phyloP scores from a whole-genome alignment of 2,329 filamentous ascomycete species.

The Daldinia eschscholtzii region DNA sequence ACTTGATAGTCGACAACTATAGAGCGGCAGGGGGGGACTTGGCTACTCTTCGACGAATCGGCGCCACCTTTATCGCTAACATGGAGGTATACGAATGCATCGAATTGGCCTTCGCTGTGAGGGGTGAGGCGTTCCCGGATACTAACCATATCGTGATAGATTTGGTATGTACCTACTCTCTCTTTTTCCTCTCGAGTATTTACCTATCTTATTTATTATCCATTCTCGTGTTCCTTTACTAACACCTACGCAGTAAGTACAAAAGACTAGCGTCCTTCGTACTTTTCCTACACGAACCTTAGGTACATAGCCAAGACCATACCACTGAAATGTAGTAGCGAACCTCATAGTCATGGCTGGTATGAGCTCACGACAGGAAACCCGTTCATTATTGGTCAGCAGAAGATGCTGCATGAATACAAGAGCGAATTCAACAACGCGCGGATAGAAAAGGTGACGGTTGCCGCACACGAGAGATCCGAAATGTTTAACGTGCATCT shows the following conservation, averaged over 20 bases:
- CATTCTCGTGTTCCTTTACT: neutral
- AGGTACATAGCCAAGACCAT: neutral
- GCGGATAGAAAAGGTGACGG: conserved; percentile 12
- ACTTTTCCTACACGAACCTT: neutral
- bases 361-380: conserved; percentile 12
- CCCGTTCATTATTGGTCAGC: conserved; percentile 23
- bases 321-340: conserved; percentile 10
- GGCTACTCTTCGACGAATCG: conserved; percentile 6
- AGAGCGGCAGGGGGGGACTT: conserved; percentile 18
- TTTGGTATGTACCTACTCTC: conserved; percentile 19
- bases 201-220: neutral
- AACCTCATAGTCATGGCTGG: conserved; percentile 15
- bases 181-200: neutral
- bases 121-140: conserved; percentile 1
- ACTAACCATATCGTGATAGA: neutral
- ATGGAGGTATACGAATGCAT: neutral
- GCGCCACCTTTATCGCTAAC: conserved; percentile 20
- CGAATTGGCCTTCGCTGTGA: conserved; percentile 2
- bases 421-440: conserved; percentile 11
- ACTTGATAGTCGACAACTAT: conserved; percentile 38
- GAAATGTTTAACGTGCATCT: neutral
- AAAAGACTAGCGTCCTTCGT: neutral
- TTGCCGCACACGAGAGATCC: conserved; percentile 1
- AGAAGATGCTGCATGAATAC: conserved; percentile 30
- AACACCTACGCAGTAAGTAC: conserved; percentile 20